Percentiles rank a stretch among this genome's conserved stretches.
Conservation (phyloP, 176 grass and related monocot species). For the Eleusine indica region DNA sequence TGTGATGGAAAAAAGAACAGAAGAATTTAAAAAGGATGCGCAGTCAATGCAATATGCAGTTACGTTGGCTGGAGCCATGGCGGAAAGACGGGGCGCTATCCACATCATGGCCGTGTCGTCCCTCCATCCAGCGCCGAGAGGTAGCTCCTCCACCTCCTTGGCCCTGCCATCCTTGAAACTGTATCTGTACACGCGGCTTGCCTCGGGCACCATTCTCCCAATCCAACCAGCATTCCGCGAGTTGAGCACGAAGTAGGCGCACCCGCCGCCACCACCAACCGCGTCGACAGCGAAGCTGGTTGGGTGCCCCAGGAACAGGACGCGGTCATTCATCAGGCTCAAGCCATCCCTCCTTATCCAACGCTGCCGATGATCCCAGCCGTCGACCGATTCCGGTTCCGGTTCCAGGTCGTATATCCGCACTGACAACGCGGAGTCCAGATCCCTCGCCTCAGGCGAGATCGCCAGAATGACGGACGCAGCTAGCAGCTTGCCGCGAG, state of each 20-base stretch:
- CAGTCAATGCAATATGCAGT: background rate
- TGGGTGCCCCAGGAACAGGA: constrained; percentile 12
- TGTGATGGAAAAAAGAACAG: too few relatives aligned
- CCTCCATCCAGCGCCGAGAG: background rate
- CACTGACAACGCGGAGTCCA: background rate
- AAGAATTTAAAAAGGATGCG: too few relatives aligned
- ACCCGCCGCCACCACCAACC: background rate
- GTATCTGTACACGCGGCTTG: background rate
- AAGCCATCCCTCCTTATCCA: constrained; percentile 1
- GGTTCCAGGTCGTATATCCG: background rate
- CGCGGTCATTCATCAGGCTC: background rate
- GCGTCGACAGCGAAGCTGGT: constrained; percentile 4
- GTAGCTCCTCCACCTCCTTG: background rate
- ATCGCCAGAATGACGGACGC: background rate
- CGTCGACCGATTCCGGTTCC: too few relatives aligned
- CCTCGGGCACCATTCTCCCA: background rate
- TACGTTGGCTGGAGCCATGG: background rate
- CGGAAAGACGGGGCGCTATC: background rate
- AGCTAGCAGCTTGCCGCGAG: background rate
- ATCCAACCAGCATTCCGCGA: background rate
- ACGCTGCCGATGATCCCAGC: background rate
- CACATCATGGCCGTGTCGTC: background rate
- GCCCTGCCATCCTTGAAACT: background rate
- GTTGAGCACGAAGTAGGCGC: background rate
- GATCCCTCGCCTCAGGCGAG: background rate